Base-by-base conservation (phyloP, 805 yeast genomes). In the Candida maesae region DNA sequence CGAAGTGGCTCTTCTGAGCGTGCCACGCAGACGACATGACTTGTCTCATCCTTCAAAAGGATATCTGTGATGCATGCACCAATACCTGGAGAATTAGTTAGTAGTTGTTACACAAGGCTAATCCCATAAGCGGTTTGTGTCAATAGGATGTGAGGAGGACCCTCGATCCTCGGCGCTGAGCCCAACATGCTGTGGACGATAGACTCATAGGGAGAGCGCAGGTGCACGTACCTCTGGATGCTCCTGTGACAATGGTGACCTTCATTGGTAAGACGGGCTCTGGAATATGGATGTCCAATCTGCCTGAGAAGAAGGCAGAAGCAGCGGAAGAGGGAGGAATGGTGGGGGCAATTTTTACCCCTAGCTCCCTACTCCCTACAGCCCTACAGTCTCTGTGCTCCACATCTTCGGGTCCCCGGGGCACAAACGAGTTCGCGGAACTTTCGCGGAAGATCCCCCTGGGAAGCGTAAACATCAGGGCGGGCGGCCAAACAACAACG, bases 1-100 rank as follows among this genome's bases (percentile, higher is more conserved):
- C 64, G 55, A 42, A 86, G 58, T 1, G 72, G 67, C 0, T 61
- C 66, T 33, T 66, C 70, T 4, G 85, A 68, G 52, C 97, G 75
- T 0, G 96, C 90, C 21, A 87, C 76, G 0, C 88, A 88, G 11
- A 85, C 73, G 5, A 85, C 75, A 28, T 67, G 66, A 1, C 74
- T 59, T 12, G 56, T 48, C 0, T 65, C 51, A 4, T 63, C 52
- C 3, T 54, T 43, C 3, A 60, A 35, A 1, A 89, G 63, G 15
- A 76, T 62, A 28, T 74, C 71, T 4, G 82, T 87, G 50, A 84
- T 78, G 1, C 89, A 73, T n/a, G 71, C 74, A 3, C 99, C 99
- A 54, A 91, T 82, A 5, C 97, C 95, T 55, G 15, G 20, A 2
- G 8, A 30, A 4, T n/a, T 23, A 17, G 5, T n/a, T n/a, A 33